Conservation (phyloP, 139 green algal genomes). For the Spirogloea muscicola region DNA sequence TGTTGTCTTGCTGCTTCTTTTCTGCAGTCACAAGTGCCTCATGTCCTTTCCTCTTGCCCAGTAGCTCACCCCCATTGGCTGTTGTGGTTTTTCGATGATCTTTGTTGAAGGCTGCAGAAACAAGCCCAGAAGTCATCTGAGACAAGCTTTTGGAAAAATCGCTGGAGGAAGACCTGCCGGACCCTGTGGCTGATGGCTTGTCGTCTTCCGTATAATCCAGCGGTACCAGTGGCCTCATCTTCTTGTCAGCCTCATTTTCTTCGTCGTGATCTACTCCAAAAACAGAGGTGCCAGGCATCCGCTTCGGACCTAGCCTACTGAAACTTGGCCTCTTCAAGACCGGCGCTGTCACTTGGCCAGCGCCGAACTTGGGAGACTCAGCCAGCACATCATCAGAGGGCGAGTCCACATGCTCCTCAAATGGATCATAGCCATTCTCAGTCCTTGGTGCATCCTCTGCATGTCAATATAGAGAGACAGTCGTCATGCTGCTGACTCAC, state of each 20-base stretch:
- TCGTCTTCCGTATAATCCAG: constrained; percentile 76
- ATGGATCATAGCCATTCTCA: neutral
- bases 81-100: neutral
- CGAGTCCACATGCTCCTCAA: neutral
- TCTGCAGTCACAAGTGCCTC: neutral
- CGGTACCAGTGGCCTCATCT: constrained; percentile 63
- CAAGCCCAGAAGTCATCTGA: neutral
- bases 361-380: neutral
- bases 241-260: constrained; percentile 33
- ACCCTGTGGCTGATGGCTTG: constrained; percentile 9
- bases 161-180: neutral
- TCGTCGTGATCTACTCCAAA: constrained; percentile 16
- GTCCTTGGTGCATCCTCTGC: neutral
- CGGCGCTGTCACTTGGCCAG: neutral
- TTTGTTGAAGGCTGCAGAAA: neutral
- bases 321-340: neutral
- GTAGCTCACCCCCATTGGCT: constrained; percentile 19
- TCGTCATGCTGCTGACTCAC: too few relatives aligned
- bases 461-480: neutral
- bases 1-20: constrained; percentile 17
- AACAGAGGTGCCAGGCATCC: neutral
- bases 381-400: neutral
- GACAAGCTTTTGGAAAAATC: constrained; percentile 34
- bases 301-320: neutral
- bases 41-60: neutral